Percentiles rank a stretch among this genome's conserved stretches.
Conservation (phyloP, 2,329 filamentous ascomycete species). For the Stylonectria norvegica region DNA sequence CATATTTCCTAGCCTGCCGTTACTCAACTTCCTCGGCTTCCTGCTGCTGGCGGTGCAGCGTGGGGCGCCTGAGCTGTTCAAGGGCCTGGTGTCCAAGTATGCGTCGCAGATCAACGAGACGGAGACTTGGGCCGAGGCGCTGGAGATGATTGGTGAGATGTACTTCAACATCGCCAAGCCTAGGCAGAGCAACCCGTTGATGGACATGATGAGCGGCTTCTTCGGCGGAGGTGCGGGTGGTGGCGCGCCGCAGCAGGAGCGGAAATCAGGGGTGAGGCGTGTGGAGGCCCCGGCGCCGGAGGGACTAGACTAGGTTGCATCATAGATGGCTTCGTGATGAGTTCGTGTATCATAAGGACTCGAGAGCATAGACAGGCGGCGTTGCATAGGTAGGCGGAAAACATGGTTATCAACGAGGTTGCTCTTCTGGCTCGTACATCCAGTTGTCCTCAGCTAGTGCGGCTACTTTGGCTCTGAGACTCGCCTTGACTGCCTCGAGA, state of each 20-base stretch:
- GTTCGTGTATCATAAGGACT: slow-evolving; percentile 24
- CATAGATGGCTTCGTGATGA: slow-evolving; percentile 3
- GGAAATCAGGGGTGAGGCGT: slow-evolving; percentile 42
- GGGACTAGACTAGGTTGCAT: slow-evolving; percentile 51
- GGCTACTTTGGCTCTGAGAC: slow-evolving; percentile 67
- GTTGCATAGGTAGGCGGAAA: slow-evolving; percentile 19
- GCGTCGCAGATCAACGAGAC: slow-evolving; percentile 72
- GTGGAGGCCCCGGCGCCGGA: slow-evolving; percentile 53
- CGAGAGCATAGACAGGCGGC: slow-evolving; percentile 23
- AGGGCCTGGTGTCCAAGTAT: slow-evolving; percentile 80
- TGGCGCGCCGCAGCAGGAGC: slow-evolving; percentile 35
- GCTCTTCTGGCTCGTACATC: slow-evolving; percentile 78
- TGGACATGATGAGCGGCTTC: slow-evolving; percentile 98
- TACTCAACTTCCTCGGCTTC: slow-evolving; percentile 90
- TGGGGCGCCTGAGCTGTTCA: slow-evolving; percentile 73
- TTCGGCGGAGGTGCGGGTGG: slow-evolving; percentile 69
- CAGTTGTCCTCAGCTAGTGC: slow-evolving; percentile 79
- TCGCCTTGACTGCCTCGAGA: slow-evolving; percentile 65
- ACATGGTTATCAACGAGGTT: slow-evolving; percentile 35
- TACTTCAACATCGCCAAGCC: slow-evolving; percentile 93
- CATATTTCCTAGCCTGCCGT: slow-evolving; percentile 85
- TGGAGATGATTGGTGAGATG: slow-evolving; percentile 89
- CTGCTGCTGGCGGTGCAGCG: slow-evolving; percentile 81
- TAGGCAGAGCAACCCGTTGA: slow-evolving; percentile 82
- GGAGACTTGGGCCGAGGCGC: slow-evolving; percentile 72